These are phyloP conservation scores for Candida morakotiae DNA, from an alignment of 805 yeast genomes.

Conservation along the genomic window DNA sequence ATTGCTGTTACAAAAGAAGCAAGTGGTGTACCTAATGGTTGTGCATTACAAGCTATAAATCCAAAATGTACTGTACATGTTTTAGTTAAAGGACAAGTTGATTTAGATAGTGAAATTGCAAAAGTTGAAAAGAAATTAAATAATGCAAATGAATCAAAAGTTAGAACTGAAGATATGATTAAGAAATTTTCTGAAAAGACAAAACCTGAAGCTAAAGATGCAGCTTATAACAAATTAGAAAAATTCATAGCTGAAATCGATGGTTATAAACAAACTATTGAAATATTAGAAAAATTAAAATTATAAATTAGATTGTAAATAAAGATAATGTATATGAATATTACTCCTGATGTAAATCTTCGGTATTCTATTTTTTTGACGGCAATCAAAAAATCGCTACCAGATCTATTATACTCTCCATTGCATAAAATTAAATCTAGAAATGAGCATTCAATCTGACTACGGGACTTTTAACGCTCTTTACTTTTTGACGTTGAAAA, in stretches of 20 bases:
- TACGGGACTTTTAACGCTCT: no score
- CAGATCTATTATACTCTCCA: no score
- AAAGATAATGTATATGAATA: conserved; percentile 1
- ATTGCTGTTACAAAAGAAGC: conserved; percentile 57
- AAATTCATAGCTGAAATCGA: conserved; percentile 81
- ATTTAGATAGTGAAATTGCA: conserved; percentile 82
- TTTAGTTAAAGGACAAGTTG: conserved; percentile 91
- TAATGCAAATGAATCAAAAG: conserved; percentile 57
- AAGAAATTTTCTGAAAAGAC: conserved; percentile 87
- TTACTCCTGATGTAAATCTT: no score
- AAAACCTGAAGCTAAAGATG: conserved; percentile 72
- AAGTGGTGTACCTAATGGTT: conserved; percentile 76
- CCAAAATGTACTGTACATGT: conserved; percentile 84
- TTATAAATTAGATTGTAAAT: conserved; percentile 17
- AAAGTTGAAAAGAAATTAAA: conserved; percentile 77
- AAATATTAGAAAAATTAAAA: conserved; percentile 77
- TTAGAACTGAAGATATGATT: conserved; percentile 64
- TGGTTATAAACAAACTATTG: conserved; percentile 82
- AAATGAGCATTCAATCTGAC: no score
- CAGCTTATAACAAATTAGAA: conserved; percentile 64
- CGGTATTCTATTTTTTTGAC: no score
- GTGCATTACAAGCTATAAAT: conserved; percentile 78
- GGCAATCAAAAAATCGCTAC: neutral
- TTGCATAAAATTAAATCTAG: no score
- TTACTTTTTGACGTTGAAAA: no score